A percentile compares a stretch with the other conserved stretches of the same genome.
These are phyloP conservation scores for Phytophthora parvispora DNA, from an alignment of 352 stramenopile genomes.

Conservation along the genomic window DNA sequence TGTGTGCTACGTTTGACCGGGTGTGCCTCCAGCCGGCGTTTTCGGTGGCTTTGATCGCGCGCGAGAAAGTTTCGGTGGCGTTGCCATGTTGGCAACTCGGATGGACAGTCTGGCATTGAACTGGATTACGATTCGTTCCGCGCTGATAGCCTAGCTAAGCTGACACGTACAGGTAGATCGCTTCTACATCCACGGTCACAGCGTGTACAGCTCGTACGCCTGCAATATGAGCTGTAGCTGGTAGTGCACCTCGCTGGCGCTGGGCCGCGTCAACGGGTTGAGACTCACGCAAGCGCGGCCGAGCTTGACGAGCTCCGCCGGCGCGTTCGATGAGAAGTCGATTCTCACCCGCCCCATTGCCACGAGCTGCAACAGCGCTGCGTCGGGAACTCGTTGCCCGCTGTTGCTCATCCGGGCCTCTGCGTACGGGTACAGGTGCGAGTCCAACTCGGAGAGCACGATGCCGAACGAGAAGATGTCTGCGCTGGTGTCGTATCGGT, in stretches of 20 bases:
- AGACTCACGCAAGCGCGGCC: slow-evolving; percentile 28
- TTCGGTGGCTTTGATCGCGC: slow-evolving; percentile 22
- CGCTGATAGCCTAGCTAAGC: background rate
- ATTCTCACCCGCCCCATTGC: slow-evolving; percentile 22
- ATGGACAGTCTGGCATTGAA: slow-evolving; percentile 3
- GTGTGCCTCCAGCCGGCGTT: background rate
- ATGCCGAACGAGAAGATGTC: slow-evolving; percentile 57
- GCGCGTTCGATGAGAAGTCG: slow-evolving; percentile 27
- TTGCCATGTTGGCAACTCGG: slow-evolving; percentile 6
- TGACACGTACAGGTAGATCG: background rate
- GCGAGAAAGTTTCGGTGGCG: slow-evolving; percentile 15
- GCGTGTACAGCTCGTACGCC: slow-evolving; percentile 28
- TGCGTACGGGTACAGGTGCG: slow-evolving; percentile 33
- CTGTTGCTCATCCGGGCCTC: slow-evolving; percentile 16
- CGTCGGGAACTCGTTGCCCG: slow-evolving; percentile 19
- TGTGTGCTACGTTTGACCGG: background rate
- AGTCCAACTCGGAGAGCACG: slow-evolving; percentile 48
- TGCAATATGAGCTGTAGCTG: slow-evolving; percentile 31
- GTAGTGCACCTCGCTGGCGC: slow-evolving; percentile 35
- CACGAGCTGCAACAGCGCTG: slow-evolving; percentile 37
- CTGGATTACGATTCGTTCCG: background rate
- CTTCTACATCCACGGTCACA: slow-evolving; percentile 21
- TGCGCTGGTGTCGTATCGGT: slow-evolving; percentile 47
- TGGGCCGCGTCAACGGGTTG: slow-evolving; percentile 24
- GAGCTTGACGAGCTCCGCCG: slow-evolving; percentile 16